Conservation (phyloP, 129 eudicot species). For the Artemisia argyi region DNA sequence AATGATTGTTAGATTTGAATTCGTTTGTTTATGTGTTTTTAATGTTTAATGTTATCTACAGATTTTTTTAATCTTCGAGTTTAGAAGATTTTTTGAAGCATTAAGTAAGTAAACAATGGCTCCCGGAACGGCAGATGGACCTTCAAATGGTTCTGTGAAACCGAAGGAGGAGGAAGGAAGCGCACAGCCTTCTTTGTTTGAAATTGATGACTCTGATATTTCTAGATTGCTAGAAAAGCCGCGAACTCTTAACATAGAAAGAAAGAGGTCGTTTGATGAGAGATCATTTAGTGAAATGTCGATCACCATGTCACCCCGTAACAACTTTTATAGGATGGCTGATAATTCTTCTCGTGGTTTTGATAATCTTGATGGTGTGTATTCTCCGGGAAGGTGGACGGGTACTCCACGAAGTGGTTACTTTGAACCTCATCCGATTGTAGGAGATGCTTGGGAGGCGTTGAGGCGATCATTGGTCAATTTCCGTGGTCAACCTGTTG, state of each 20-base stretch:
- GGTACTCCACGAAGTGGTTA: slow-evolving; percentile 65
- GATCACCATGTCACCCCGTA: slow-evolving; percentile 62
- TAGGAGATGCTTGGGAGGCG: slow-evolving; percentile 95
- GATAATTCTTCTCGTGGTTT: slow-evolving; percentile 63
- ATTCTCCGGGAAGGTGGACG: slow-evolving; percentile 81
- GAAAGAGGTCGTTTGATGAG: slow-evolving; percentile 89
- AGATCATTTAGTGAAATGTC: slow-evolving; percentile 83
- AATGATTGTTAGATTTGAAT: background rate
- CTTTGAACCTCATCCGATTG: slow-evolving; percentile 82
- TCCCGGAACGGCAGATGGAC: slow-evolving; percentile 40
- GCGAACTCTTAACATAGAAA: slow-evolving; percentile 60
- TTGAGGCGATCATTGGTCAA: slow-evolving; percentile 79
- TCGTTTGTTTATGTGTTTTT: background rate
- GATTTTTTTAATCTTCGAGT: slow-evolving; percentile 24
- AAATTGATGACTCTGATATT: slow-evolving; percentile 70
- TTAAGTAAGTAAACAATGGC: slow-evolving; percentile 29
- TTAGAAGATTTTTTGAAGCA: background rate
- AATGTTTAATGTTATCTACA: slow-evolving; percentile 12
- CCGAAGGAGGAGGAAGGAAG: slow-evolving; percentile 39
- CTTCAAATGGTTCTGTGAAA: slow-evolving; percentile 51
- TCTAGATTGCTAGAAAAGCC: slow-evolving; percentile 67
- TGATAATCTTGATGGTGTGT: slow-evolving; percentile 53
- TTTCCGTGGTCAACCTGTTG: slow-evolving; percentile 85
- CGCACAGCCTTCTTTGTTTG: slow-evolving; percentile 43
- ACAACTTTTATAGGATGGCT: slow-evolving; percentile 44